Base-by-base conservation (phyloP, 305 asterid species). In the Fraxinus sp. region DNA sequence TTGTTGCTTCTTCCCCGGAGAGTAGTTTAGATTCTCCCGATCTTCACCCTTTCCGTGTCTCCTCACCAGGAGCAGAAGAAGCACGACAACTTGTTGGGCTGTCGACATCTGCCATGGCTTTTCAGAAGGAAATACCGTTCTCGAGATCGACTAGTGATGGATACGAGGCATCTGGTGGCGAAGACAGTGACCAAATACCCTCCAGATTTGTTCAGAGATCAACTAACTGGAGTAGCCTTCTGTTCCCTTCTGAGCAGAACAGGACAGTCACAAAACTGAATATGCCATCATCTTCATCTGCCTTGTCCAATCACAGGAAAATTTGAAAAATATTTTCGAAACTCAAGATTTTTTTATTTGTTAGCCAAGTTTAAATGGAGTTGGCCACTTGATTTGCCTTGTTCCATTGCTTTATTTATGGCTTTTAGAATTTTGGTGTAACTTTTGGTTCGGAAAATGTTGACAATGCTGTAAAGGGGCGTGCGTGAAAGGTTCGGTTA, bases 111-210 rank as follows among this genome's bases (percentile, higher is more conserved):
- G 37, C 9, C 20, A 68, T 26, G 37, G 39, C 37, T 26, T 26
- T 68, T 55, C 91, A 80, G 80, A 86, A 84, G 22, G 95, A 90
- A 78, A 83, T 89, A 3, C 97, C 97, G 0, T 75, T 96, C 49
- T 93, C 98, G 1, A 89, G 98, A 86, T 96, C 98, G 5, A 93
- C 97, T 7, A 97, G 99, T 35, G 99, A 92, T 62, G 99, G 99
- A 30, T 97, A 97, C 13, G 99, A 97, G 80, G 99, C 99, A 46
- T 97, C 99, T 0, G 99, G 99, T 4, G 99, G 99, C 0, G 99
- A 97, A 87, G 99, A 97, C 79, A 93, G 99, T 5, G 99, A 97
- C 81, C 90, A 92, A 35, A 92, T 92, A 5, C 95, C 99, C 11
- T 85, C 90, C 0, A 89, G 98, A 76, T 77, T 89, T 68, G 84